Base-by-base conservation (phyloP, 306 rosid genomes). In the Urtica urens region DNA sequence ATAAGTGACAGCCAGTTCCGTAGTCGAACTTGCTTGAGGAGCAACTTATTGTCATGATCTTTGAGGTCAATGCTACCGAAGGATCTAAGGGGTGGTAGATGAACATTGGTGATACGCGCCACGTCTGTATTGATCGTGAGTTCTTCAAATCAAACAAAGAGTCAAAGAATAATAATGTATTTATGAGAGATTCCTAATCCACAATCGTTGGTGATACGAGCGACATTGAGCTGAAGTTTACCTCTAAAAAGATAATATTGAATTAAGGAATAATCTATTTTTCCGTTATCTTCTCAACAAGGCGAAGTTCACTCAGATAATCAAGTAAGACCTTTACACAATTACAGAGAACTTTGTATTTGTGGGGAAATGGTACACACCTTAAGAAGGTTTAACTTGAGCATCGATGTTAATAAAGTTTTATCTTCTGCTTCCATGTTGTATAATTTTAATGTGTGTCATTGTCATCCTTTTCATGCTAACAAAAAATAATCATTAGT, bases 311-410 rank as follows among this genome's bases (percentile, higher is more conserved):
- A 49, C 55, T 13, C 55, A 49, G 1, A 14, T 30, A 11, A 25
- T 27, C 10, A 22, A 39, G 38, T 20, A 1, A 8, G 3, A 49
- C 29, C 18, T 49, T 4, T 35, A 35, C 40, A 35, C 40, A 10
- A 4, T 35, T 35, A 35, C 40, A 3, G n/a, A 35, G 10, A 49
- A 49, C 29, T 15, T 26, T 25, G 7, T 28, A 2, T 49, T 49
- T 49, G 55, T 49, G 34, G 55, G 55, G 23, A 49, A 49, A 1
- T 37, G 38, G 10, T 49, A 49, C n/a, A 21, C 55, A 11, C 27
- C 38, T 3, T 17, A 49, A 39, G 38, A n/a, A 49, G 27, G 55
- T 27, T 49, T 24, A 49, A 49, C 3, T 29, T 25, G 8, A 23
- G n/a, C n/a, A 13, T 35, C 17, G 22, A 14, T 10, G 35, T 12